Conservation (phyloP, 495 filamentous ascomycete genomes). For the Xylaria sp. region DNA sequence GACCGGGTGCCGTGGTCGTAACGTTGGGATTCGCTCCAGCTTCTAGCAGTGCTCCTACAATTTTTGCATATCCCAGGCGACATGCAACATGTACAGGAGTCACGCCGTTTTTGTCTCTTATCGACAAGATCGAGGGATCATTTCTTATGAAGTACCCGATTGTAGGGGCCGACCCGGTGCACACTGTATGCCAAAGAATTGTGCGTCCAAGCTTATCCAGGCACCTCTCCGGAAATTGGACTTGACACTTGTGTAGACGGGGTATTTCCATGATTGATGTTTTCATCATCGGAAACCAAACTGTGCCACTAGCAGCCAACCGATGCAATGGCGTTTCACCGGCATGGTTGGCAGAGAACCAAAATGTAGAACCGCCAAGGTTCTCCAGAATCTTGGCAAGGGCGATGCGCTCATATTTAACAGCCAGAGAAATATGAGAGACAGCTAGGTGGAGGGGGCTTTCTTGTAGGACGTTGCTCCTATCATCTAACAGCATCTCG, state of each 20-base stretch:
- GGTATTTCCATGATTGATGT: neutral
- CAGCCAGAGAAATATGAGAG: neutral
- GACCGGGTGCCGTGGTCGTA: neutral
- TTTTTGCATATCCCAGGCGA: constrained; percentile 15
- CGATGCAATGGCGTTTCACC: constrained; percentile 18
- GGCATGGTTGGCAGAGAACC: neutral
- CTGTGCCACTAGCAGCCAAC: neutral
- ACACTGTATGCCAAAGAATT: constrained; percentile 25
- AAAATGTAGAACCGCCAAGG: neutral
- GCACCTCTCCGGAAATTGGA: neutral
- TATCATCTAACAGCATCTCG: constrained; percentile 9
- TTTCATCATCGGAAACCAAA: neutral
- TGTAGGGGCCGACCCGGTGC: constrained; percentile 16
- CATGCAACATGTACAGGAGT: constrained; percentile 25
- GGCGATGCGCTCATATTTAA: neutral
- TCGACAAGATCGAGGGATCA: constrained; percentile 9
- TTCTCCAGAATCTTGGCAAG: neutral
- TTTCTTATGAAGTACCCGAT: neutral
- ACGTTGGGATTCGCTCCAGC: constrained; percentile 25
- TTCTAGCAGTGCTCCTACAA: constrained; percentile 21
- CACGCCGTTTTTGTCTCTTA: constrained; percentile 5
- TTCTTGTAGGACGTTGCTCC: neutral
- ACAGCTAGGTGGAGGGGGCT: constrained; percentile 2
- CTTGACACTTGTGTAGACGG: neutral
- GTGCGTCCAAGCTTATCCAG: constrained; percentile 28